Conservation (phyloP, 2,329 filamentous ascomycete species). For the Aspergillus jensenii region DNA sequence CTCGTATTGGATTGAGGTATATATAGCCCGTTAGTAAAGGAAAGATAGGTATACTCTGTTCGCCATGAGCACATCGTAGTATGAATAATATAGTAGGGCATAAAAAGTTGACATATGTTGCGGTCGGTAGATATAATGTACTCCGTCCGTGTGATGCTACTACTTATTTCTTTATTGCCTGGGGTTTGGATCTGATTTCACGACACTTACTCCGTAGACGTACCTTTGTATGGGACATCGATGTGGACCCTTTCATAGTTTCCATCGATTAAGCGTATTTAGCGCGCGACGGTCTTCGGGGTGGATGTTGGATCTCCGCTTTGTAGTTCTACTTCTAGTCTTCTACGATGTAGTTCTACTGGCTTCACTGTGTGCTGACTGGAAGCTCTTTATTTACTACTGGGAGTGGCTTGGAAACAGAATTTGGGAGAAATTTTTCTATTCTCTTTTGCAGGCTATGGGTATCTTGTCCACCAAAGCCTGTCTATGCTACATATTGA, state of each 20-base stretch:
- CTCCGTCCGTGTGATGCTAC: no score
- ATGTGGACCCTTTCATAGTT: neutral
- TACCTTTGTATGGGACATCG: neutral
- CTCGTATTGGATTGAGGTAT: no score
- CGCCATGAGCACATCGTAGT: no score
- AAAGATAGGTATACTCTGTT: no score
- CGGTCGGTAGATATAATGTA: no score
- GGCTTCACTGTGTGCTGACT: neutral
- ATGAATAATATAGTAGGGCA: no score
- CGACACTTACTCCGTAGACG: neutral
- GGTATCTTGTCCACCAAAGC: conserved; percentile 14
- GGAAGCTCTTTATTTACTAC: neutral
- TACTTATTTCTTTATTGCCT: neutral
- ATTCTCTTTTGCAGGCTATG: conserved; percentile 15
- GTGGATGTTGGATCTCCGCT: conserved; percentile 2
- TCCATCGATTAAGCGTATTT: conserved; percentile 10
- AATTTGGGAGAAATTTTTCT: conserved; percentile 5
- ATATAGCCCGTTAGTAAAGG: no score
- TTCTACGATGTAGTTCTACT: neutral
- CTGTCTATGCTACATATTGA: conserved; percentile 20
- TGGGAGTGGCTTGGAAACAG: neutral
- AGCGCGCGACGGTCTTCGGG: conserved; percentile 4
- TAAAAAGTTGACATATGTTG: no score
- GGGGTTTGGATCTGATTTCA: neutral
- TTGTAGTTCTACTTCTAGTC: neutral